These are phyloP conservation scores for Barnettozyma botsteinii DNA, from an alignment of 805 yeast genomes.

Conservation along the genomic window DNA sequence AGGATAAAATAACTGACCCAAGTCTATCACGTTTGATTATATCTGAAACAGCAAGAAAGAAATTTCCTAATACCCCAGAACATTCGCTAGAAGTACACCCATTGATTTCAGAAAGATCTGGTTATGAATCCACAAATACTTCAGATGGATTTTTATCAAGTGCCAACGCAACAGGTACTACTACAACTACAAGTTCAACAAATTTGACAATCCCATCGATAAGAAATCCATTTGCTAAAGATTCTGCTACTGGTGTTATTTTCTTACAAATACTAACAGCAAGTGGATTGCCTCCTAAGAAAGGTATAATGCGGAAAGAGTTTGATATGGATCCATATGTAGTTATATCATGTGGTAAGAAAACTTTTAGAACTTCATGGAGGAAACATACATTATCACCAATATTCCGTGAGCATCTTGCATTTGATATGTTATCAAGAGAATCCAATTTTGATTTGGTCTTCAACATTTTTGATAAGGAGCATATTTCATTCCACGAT, in stretches of 20 bases:
- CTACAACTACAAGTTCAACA: background rate
- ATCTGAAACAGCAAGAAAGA: background rate
- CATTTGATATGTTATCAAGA: slow-evolving; percentile 66
- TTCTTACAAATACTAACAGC: slow-evolving; percentile 74
- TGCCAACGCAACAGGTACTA: too few species aligned
- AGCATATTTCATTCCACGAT: slow-evolving; percentile 77
- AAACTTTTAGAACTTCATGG: slow-evolving; percentile 81
- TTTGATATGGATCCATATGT: slow-evolving; percentile 98
- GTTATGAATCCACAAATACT: slow-evolving; percentile 3
- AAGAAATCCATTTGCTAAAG: background rate
- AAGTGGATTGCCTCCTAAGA: slow-evolving; percentile 70
- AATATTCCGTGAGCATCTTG: slow-evolving; percentile 68
- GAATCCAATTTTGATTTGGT: slow-evolving; percentile 63
- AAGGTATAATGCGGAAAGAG: slow-evolving; percentile 57
- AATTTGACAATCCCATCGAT: background rate
- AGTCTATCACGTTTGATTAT: background rate
- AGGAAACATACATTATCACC: slow-evolving; percentile 80
- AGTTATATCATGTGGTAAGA: slow-evolving; percentile 82
- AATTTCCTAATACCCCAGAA: background rate
- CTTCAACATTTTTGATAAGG: slow-evolving; percentile 79
- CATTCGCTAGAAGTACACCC: background rate
- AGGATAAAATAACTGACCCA: background rate
- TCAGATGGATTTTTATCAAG: slow-evolving; percentile 3
- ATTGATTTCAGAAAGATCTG: background rate
- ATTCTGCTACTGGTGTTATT: slow-evolving; percentile 49